Percentiles rank a stretch among this genome's conserved stretches.
Conservation (phyloP, 176 grass and related monocot species). For the Panicum miliaceum region DNA sequence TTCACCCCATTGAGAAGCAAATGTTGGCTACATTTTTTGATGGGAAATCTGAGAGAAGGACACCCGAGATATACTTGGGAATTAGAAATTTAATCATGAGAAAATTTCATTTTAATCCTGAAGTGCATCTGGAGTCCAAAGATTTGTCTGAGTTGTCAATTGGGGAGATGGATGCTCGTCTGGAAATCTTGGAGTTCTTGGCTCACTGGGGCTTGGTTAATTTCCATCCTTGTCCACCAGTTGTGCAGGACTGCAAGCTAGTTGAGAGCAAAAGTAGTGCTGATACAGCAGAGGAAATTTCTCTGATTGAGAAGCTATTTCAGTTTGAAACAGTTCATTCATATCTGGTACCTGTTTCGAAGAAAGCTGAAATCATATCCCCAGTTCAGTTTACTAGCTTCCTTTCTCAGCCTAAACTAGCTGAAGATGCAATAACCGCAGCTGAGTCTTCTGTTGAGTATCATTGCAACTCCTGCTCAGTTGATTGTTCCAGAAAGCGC, state of each 20-base stretch:
- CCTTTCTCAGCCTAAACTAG: slow-evolving; percentile 50
- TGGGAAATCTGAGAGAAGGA: slow-evolving; percentile 61
- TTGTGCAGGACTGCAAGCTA: slow-evolving; percentile 39
- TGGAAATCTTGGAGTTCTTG: slow-evolving; percentile 73
- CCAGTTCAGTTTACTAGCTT: slow-evolving; percentile 41
- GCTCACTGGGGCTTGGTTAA: slow-evolving; percentile 83
- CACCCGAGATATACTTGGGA: slow-evolving; percentile 63
- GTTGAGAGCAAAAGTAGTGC: slow-evolving; percentile 37
- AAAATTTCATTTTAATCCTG: slow-evolving; percentile 77
- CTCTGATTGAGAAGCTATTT: slow-evolving; percentile 65
- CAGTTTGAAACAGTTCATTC: slow-evolving; percentile 70
- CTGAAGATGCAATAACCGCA: slow-evolving; percentile 38
- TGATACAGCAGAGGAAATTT: slow-evolving; percentile 33
- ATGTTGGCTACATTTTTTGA: slow-evolving; percentile 70
- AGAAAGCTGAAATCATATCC: slow-evolving; percentile 49
- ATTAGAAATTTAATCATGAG: slow-evolving; percentile 81
- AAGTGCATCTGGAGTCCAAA: slow-evolving; percentile 70
- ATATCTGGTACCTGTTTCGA: slow-evolving; percentile 45
- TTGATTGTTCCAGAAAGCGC: slow-evolving; percentile 83
- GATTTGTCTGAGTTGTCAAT: slow-evolving; percentile 60
- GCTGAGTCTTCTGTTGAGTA: slow-evolving; percentile 80
- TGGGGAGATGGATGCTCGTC: slow-evolving; percentile 56
- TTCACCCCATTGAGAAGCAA: slow-evolving; percentile 84
- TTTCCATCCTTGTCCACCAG: slow-evolving; percentile 74
- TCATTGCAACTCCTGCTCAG: slow-evolving; percentile 85